Percentiles rank a stretch among this genome's conserved stretches.
Evolutionary conservation across 106 monocot species (phyloP).

Genomic region (Dendrobium chrysotoxum): DNA sequence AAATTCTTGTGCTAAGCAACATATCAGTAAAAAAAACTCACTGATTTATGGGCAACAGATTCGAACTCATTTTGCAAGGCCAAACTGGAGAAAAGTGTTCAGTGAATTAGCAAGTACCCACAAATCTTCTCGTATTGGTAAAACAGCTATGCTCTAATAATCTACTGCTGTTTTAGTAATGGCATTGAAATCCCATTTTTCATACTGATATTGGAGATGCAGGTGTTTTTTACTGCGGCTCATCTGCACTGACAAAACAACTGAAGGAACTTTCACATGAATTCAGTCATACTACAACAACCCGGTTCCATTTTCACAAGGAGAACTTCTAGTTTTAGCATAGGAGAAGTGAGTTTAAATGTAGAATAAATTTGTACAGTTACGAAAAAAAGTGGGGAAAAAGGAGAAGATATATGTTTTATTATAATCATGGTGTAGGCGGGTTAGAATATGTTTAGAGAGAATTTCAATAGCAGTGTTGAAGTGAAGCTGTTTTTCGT

Average conservation of each 20-base stretch:
- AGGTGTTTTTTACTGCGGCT: constrained; percentile 95
- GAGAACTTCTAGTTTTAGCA: constrained; percentile 67
- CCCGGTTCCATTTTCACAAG: constrained; percentile 95
- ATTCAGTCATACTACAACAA: constrained; percentile 79
- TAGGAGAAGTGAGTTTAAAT: constrained; percentile 1
- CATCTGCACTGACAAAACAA: constrained; percentile 69
- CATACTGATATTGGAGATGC: constrained; percentile 10
- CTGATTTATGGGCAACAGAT: constrained; percentile 34
- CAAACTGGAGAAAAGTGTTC: constrained; percentile 63
- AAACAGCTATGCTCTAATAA: neutral
- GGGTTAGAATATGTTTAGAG: neutral
- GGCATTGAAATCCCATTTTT: neutral
- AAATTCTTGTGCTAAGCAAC: neutral
- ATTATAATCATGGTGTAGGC: neutral
- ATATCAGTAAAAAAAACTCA: neutral
- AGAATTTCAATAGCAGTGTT: neutral
- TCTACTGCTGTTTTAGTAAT: neutral
- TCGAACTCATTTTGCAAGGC: constrained; percentile 56
- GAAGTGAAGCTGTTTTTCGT: neutral
- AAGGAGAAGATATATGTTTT: neutral
- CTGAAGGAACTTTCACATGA: constrained; percentile 73
- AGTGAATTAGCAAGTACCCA: constrained; percentile 32
- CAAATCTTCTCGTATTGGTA: constrained; percentile 49
- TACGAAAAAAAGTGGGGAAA: neutral
- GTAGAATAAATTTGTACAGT: constrained; percentile 15